Conservation (phyloP, 2,329 filamentous ascomycete species). For the Cadophora gregata region DNA sequence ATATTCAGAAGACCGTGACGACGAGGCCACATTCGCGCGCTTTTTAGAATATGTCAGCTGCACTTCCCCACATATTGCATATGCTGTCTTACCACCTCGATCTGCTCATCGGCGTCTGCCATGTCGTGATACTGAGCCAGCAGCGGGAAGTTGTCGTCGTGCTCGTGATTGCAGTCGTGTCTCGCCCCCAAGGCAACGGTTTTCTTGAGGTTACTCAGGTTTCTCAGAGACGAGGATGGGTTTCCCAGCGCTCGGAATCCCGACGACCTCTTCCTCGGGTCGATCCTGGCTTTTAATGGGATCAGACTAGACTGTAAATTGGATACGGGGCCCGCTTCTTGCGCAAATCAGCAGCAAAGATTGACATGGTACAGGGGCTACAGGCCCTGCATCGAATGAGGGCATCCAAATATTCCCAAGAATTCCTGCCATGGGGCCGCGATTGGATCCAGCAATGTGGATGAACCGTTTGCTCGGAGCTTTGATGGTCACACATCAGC, state of each 20-base stretch:
- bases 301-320: conserved; percentile 7
- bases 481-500: conserved; percentile 6
- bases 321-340: background rate
- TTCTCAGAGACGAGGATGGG: conserved; percentile 7
- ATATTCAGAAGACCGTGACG: conserved; percentile 21
- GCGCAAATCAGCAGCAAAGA: conserved; percentile 15
- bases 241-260: conserved; percentile 1
- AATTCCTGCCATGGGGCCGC: conserved; percentile 1
- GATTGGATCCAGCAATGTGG: conserved; percentile 26
- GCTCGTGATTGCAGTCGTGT: conserved; percentile 5
- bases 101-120: conserved; percentile 14
- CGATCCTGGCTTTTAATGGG: conserved; percentile 16
- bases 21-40: conserved; percentile 11
- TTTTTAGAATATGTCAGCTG: conserved; percentile 7
- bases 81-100: conserved; percentile 23
- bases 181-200: background rate
- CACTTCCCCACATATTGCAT: background rate
- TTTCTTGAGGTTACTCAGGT: conserved; percentile 5
- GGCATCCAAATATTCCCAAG: background rate
- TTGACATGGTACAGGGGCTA: conserved; percentile 2
- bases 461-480: conserved; percentile 20
- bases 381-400: conserved; percentile 6
- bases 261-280: conserved; percentile 12
- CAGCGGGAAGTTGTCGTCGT: conserved; percentile 1
- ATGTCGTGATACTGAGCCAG: conserved; percentile 15